Percentiles rank a stretch among this genome's conserved stretches.
phyloP scores from a whole-genome alignment of 2,329 filamentous ascomycete genomes.

The Cladophialophora yegresii region DNA sequence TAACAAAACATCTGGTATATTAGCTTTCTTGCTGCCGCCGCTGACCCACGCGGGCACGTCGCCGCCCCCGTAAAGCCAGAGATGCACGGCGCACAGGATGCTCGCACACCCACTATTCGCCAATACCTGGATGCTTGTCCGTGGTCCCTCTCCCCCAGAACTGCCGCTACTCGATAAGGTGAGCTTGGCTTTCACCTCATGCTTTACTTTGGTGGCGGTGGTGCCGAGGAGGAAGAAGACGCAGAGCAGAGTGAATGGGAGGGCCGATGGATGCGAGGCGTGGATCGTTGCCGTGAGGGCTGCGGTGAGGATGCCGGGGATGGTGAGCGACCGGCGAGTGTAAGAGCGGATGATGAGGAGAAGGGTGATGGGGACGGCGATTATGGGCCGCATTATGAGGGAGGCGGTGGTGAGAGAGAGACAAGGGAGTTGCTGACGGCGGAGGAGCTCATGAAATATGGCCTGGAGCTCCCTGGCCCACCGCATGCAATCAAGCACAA shows the following conservation, averaged over 20 bases:
- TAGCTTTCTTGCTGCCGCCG: conserved; percentile 11
- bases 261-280: conserved; percentile 86
- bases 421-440: not conserved
- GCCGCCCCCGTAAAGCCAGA: conserved; percentile 23
- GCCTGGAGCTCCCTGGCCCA: not conserved
- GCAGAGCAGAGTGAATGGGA: conserved; percentile 81
- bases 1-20: conserved; percentile 56
- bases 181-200: conserved; percentile 77
- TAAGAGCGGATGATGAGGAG: conserved; percentile 68
- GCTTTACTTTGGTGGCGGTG: conserved; percentile 83
- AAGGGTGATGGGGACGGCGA: conserved; percentile 53
- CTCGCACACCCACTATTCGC: conserved; percentile 84
- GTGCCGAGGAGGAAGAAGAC: conserved; percentile 88
- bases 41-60: not conserved
- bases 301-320: conserved; percentile 71
- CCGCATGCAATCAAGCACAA: not conserved
- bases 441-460: not conserved
- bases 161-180: conserved; percentile 74
- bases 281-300: conserved; percentile 74
- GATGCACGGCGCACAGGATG: conserved; percentile 54
- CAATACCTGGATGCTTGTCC: conserved; percentile 84
- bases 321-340: conserved; percentile 75
- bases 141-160: conserved; percentile 73
- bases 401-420: not conserved
- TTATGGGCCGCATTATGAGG: conserved; percentile 46